A percentile compares a stretch with the other conserved stretches of the same genome.
These are phyloP conservation scores for Termitomyces sp. DNA, from an alignment of 768 basidiomycete genomes.

Conservation along the genomic window DNA sequence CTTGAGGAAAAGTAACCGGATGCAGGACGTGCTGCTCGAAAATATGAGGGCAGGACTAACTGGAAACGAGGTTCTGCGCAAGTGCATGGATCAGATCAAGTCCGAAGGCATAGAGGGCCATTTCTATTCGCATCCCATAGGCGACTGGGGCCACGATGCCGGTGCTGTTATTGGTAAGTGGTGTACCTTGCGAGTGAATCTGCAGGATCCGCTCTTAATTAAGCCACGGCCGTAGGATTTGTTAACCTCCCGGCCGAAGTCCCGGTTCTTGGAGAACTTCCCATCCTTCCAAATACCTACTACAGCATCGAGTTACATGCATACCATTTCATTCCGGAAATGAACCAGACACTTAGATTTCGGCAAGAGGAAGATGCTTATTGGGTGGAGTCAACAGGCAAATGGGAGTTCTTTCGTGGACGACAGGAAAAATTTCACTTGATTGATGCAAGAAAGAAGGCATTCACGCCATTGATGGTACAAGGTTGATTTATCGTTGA, in stretches of 20 bases:
- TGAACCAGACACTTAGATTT: constrained; percentile 41
- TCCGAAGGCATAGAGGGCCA: constrained; percentile 40
- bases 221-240: constrained; percentile 26
- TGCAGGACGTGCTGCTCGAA: constrained; percentile 45
- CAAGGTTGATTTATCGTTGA: constrained; percentile 13
- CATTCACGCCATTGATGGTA: constrained; percentile 11
- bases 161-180: constrained; percentile 42
- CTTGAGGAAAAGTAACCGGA: constrained; percentile 38
- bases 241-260: constrained; percentile 39
- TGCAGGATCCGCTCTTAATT: background rate
- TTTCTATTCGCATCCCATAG: constrained; percentile 50
- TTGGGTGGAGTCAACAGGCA: constrained; percentile 31
- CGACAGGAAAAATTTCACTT: constrained; percentile 33
- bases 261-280: constrained; percentile 42
- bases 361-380: constrained; percentile 39
- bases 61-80: constrained; percentile 40
- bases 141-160: constrained; percentile 51
- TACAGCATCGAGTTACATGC: constrained; percentile 52
- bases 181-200: background rate
- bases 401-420: constrained; percentile 46
- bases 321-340: constrained; percentile 43
- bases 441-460: constrained; percentile 1
- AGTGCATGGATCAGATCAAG: constrained; percentile 39
- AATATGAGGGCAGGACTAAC: constrained; percentile 41
- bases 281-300: constrained; percentile 43